Evolutionary conservation across 2,329 filamentous ascomycete genomes (phyloP).

Genomic region (Metarhizium anisopliae): DNA sequence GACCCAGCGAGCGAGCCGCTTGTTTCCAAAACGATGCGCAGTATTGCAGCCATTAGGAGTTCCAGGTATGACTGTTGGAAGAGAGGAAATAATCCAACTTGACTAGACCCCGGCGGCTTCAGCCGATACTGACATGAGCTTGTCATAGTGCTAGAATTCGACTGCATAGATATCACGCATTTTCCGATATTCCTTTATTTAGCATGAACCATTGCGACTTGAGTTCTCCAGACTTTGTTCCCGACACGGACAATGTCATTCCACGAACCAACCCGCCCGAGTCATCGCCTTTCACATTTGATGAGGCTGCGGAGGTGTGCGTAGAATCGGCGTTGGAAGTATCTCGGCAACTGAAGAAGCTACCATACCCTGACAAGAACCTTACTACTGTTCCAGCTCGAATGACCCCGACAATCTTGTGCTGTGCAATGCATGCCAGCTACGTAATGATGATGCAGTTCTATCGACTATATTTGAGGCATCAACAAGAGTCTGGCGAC

Average conservation of each 20-base stretch:
- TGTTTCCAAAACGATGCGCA: background rate
- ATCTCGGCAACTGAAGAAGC: background rate
- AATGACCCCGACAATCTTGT: background rate
- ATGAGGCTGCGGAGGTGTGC: background rate
- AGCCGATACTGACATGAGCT: background rate
- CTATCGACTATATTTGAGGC: background rate
- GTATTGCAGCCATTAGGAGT: background rate
- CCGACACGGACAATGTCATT: background rate
- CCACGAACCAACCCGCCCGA: background rate
- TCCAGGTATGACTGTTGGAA: background rate
- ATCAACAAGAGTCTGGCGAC: background rate
- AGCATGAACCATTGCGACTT: background rate
- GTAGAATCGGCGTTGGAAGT: background rate
- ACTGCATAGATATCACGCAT: background rate
- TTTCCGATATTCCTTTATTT: background rate
- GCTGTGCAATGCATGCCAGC: background rate
- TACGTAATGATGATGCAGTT: background rate
- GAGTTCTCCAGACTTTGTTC: background rate
- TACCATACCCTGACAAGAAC: background rate
- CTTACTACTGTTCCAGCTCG: background rate
- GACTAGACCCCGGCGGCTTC: background rate
- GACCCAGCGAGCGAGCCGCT: background rate
- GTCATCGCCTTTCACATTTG: background rate
- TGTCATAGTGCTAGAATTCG: background rate
- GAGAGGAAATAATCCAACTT: no score